Conservation (phyloP, 2,329 filamentous ascomycete species). For the Scleromitrula shiraiana region DNA sequence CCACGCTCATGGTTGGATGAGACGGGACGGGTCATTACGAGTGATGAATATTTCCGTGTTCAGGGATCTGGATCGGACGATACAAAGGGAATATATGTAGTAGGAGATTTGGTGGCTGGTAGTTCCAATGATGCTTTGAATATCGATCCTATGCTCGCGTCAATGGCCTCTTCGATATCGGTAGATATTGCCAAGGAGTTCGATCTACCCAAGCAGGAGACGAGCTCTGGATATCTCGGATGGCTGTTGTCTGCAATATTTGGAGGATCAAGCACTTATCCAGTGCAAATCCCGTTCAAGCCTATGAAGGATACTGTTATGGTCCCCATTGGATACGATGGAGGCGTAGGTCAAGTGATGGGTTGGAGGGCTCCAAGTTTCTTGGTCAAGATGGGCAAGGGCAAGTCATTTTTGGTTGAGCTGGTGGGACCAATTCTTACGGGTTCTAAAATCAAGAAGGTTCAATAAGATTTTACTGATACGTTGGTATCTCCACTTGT, state of each 20-base stretch:
- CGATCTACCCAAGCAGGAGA: conserved; percentile 1
- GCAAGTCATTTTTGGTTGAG: conserved; percentile 29
- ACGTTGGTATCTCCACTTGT: too few relatives aligned
- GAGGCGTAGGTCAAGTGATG: conserved; percentile 32
- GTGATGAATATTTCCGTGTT: conserved; percentile 38
- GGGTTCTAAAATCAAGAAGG: conserved; percentile 2
- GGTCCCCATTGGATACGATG: conserved; percentile 32
- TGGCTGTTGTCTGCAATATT: neutral
- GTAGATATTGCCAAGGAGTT: conserved; percentile 33
- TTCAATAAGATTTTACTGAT: neutral
- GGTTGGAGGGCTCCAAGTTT: conserved; percentile 33
- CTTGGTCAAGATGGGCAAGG: conserved; percentile 32
- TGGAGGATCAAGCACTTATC: neutral
- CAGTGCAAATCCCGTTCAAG: conserved; percentile 24
- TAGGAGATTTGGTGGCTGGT: conserved; percentile 37
- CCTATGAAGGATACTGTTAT: conserved; percentile 30
- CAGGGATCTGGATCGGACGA: conserved; percentile 29
- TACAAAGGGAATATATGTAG: conserved; percentile 35
- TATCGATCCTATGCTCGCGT: conserved; percentile 35
- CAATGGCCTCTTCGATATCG: conserved; percentile 37
- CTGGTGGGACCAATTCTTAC: neutral
- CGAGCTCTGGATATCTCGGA: neutral
- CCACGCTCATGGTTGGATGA: conserved; percentile 38
- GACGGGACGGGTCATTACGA: conserved; percentile 40
- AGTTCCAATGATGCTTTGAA: conserved; percentile 35